Percentiles rank a stretch among this genome's conserved stretches.
phyloP scores from a whole-genome alignment of 345 rosid species.

The Hibiscus syriacus region DNA sequence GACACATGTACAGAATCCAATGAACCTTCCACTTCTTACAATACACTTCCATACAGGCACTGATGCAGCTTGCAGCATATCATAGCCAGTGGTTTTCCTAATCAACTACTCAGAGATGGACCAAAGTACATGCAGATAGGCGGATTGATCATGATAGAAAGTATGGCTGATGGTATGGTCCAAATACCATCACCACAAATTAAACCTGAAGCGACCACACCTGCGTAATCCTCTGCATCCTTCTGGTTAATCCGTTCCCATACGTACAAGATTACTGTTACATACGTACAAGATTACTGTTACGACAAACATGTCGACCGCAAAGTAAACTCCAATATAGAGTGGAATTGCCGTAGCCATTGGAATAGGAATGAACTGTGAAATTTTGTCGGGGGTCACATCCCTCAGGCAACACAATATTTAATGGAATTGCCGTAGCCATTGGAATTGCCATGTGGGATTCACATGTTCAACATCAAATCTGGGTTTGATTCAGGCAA shows the following conservation, averaged over 20 bases:
- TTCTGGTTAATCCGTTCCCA: constrained; percentile 67
- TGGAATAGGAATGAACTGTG: constrained; percentile 79
- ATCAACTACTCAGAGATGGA: constrained; percentile 42
- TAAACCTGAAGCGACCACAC: constrained; percentile 85
- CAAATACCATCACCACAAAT: constrained; percentile 92
- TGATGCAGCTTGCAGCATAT: constrained; percentile 4
- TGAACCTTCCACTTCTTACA: background rate
- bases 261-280: constrained; percentile 54
- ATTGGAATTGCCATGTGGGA: background rate
- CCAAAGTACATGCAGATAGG: constrained; percentile 96
- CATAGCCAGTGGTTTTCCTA: background rate
- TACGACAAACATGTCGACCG: constrained; percentile 81
- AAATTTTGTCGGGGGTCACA: constrained; percentile 51
- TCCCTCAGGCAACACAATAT: constrained; percentile 52
- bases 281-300: too few species aligned
- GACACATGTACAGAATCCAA: constrained; percentile 6
- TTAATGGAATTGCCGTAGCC: too few species aligned
- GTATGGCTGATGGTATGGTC: constrained; percentile 87
- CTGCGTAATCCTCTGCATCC: constrained; percentile 67
- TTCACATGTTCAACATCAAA: background rate
- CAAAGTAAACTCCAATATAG: constrained; percentile 89
- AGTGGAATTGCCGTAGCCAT: constrained; percentile 93
- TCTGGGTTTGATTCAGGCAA: constrained; percentile 5
- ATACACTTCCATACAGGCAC: background rate
- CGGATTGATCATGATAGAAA: constrained; percentile 74